Conservation (phyloP, 2,329 filamentous ascomycete genomes). For the Botryotinia narcissicola region DNA sequence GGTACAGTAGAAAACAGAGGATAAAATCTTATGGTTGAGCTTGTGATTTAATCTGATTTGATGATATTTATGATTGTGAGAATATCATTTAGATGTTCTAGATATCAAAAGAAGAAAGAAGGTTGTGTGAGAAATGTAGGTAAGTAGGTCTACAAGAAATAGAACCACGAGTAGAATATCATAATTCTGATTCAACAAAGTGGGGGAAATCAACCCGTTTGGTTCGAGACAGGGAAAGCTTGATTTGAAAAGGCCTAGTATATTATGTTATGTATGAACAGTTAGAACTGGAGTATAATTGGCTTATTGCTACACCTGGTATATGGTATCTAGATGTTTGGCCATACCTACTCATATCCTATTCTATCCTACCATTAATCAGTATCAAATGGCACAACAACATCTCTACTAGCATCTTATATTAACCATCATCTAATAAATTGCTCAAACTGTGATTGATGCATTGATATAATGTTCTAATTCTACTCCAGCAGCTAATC, state of each 20-base stretch:
- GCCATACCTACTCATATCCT: no score
- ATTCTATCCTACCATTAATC: neutral
- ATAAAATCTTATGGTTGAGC: neutral
- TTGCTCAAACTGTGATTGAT: neutral
- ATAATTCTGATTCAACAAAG: constrained; percentile 5
- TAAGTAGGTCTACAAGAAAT: neutral
- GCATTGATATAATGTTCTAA: neutral
- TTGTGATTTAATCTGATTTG: neutral
- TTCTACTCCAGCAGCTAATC: neutral
- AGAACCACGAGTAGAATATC: neutral
- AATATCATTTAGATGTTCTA: neutral
- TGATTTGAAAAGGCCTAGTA: neutral
- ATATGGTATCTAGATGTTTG: neutral
- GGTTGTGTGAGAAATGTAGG: constrained; percentile 2
- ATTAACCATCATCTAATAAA: neutral
- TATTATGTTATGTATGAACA: neutral
- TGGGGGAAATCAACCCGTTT: neutral
- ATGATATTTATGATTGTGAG: neutral
- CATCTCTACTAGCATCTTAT: neutral
- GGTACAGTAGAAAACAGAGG: constrained; percentile 1
- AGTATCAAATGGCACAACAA: neutral
- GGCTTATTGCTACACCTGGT: no score
- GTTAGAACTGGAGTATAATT: neutral
- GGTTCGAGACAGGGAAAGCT: neutral
- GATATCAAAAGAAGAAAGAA: neutral